Conservation (phyloP, 192 early-diverging fungal genomes). For the Coemansia sp. region DNA sequence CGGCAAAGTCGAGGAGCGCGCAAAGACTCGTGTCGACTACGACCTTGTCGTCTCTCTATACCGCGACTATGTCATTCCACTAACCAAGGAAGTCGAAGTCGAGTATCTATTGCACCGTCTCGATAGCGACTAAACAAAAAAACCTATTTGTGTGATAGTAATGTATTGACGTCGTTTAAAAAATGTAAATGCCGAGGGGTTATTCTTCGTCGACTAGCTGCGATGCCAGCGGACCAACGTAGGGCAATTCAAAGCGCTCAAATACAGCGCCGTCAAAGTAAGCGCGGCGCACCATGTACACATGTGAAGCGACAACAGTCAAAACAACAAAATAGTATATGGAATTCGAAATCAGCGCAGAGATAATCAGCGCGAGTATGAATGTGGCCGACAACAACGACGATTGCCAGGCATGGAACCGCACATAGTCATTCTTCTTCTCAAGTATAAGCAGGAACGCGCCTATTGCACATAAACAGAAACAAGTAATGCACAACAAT, state of each 20-base stretch:
- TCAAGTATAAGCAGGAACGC: constrained; percentile 74
- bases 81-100: constrained; percentile 96
- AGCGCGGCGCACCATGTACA: constrained; percentile 62
- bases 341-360: constrained; percentile 38
- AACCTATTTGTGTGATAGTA: not conserved
- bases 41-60: constrained; percentile 90
- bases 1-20: constrained; percentile 40
- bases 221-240: constrained; percentile 65
- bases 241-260: constrained; percentile 72
- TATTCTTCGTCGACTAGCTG: constrained; percentile 75
- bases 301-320: constrained; percentile 7
- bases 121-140: constrained; percentile 32
- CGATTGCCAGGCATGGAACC: constrained; percentile 61
- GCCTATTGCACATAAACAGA: constrained; percentile 42
- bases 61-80: constrained; percentile 93
- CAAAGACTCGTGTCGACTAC: constrained; percentile 65
- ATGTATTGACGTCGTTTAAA: not conserved
- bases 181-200: not conserved
- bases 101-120: constrained; percentile 84
- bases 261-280: constrained; percentile 72
- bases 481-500: not conserved
- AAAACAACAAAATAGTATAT: constrained; percentile 52
- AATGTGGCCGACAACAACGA: constrained; percentile 39
- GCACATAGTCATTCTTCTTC: constrained; percentile 70
- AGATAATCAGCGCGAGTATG: constrained; percentile 32